A percentile compares a stretch with the other conserved stretches of the same genome.
Conservation (phyloP, 2,329 filamentous ascomycete species). For the Xylaria sp. region DNA sequence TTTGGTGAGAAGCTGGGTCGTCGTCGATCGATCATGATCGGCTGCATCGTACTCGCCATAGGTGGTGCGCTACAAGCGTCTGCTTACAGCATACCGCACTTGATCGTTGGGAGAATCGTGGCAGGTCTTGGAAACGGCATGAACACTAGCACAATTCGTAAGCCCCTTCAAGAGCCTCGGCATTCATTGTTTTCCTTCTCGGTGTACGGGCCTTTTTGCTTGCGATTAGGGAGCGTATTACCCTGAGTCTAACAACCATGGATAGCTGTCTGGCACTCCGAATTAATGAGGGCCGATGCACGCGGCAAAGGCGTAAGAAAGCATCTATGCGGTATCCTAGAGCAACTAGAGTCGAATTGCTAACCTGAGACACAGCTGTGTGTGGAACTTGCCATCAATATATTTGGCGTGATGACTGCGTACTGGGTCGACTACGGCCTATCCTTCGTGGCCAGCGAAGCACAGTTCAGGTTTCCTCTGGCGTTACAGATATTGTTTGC, state of each 20-base stretch:
- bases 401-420: conserved; percentile 32
- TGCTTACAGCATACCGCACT: conserved; percentile 52
- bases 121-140: conserved; percentile 56
- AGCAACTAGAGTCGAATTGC: neutral
- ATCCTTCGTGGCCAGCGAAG: conserved; percentile 50
- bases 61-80: conserved; percentile 52
- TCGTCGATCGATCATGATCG: conserved; percentile 50
- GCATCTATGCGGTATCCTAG: neutral
- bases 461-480: conserved; percentile 58
- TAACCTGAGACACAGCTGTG: conserved; percentile 2
- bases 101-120: conserved; percentile 22
- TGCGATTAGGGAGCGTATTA: neutral
- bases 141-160: conserved; percentile 44
- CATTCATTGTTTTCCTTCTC: neutral
- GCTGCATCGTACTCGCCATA: conserved; percentile 50
- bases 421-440: conserved; percentile 57
- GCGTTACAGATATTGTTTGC: conserved; percentile 60
- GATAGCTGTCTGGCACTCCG: conserved; percentile 16
- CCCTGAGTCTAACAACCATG: neutral
- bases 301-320: conserved; percentile 14
- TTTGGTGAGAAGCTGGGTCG: conserved; percentile 52
- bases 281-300: conserved; percentile 17
- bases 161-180: neutral
- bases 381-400: conserved; percentile 4
- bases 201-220: neutral